Base-by-base conservation (phyloP, 2,329 filamentous ascomycete genomes). In the Hymenoscyphus fructigenus region DNA sequence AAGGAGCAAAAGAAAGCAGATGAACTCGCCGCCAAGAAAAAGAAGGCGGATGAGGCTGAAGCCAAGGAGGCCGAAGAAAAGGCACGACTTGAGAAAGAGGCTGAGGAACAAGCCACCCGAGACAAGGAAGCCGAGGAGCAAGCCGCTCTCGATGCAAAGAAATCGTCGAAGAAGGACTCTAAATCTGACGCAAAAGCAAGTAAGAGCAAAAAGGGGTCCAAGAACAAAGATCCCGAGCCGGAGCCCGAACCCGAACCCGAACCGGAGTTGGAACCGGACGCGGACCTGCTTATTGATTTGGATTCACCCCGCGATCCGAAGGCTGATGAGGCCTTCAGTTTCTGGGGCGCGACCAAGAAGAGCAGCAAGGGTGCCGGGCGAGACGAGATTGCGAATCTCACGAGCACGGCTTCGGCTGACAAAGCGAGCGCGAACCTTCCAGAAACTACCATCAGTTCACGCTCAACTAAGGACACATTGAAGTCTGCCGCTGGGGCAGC, bases 291-390 rank as follows among this genome's bases (percentile, higher is more conserved):
- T 26, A 70, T 70, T 23, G 70, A 72, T 56, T 50, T 74, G 41
- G 75, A 75, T 64, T 74, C 80, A 56, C 76, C 76, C 20, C 70
- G 76, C 20, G 76, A 79, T 61, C 73, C 77, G 70, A 74, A 76
- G 32, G 75, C 69, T 10, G 71, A 74, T 50, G 68, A 70, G 47
- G 69, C 82, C 0, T 88, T 87, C 74, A 81, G 81, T 70, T 86
- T 87, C 77, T 88, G 85, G 85, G 83, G 84, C 65, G 78, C 80
- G 58, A 74, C 78, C 64, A 84, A 82, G 72, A 84, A 81, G 68
- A 64, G 65, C 7, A 70, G 65, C 68, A 75, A 74, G 69, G 73
- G 70, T 70, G 65, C 68, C 69, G 73, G 57, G 29, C 69, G 73
- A 75, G 72, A 75, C 72, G 77, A 82, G 76, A 82, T 80, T 80